Base-by-base conservation (phyloP, 352 stramenopile genomes). In the Phytophthora aleatoria region DNA sequence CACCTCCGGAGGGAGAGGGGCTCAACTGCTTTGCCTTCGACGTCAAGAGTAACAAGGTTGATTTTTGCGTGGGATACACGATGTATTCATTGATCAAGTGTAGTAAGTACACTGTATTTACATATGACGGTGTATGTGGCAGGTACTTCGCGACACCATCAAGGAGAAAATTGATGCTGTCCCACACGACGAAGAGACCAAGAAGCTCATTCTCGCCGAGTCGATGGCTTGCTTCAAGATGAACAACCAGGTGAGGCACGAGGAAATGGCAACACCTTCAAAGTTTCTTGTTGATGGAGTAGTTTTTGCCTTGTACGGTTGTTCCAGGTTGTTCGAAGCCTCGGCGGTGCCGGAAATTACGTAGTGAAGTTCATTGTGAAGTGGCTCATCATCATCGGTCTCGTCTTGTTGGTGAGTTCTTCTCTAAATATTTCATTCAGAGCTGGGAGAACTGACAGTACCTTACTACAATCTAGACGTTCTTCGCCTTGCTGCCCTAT, bases 151-250 rank as follows among this genome's bases (percentile, higher is more conserved):
- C 39, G 69, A 69, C 24, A 61, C 71, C 9, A 67, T 92, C 58
- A 90, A 90, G 60, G 83, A 87, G 41, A 74, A 71, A 42, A 81
- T 92, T 47, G 85, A 92, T 58, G 47, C 65, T 30, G 53, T 86
- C 0, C 30, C 57, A 1, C 36, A 74, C 12, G 77, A 92, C 28
- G 76, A 79, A 12, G 58, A 67, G 16, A 88, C 69, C 11, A 85
- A 70, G 65, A 55, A 73, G 38, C 73, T 81, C 26, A 64, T 91
- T 24, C 60, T 91, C 30, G 58, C 43, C 7, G 83, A 92, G 41
- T 89, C 79, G 1, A 50, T 87, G 16, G 73, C 43, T 2, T 81
- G 79, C 41, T 90, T 89, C 43, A 71, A 86, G 51, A 77, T 87
- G 66, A 92, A 88, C 71, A 92, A 92, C 65, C 53, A 89, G 62